Evolutionary conservation across 2,329 filamentous ascomycete species (phyloP), one percentile per base, ranked within the genome.

Genomic region (Aspergillus versicolor): DNA sequence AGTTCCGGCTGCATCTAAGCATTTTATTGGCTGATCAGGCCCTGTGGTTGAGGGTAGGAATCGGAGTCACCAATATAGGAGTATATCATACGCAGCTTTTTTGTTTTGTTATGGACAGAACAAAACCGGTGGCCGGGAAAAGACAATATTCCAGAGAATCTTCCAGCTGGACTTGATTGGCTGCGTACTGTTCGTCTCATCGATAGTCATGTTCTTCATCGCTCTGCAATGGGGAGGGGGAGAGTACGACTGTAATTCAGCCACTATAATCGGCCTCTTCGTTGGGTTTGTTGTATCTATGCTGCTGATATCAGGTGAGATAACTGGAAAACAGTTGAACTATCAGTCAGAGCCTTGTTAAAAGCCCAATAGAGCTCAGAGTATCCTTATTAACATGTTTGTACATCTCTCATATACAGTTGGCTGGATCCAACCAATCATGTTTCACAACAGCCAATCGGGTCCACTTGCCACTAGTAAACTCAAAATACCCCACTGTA

Each of bases 161-260:
- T 44, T 72, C 78, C 61, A 71, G 27, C 22, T 84, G 41, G 83
- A 85, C 63, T 67, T 82, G 15, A 46, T 75, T 6, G 82, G 83
- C 37, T 77, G 78, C 1, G 67, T 67, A 21, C 68, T 82, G 58
- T 76, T 84, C 63, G 74, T 83, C 40, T 79, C 82, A 2, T 75
- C 77, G 44, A 75, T 84, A 45, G 64, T 84, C 58, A 82, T 78
- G 60, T 73, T 84, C 7, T 69, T 85, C 6, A 74, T 86, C 7
- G 82, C 81, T 11, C 72, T 85, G 40, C 80, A 85, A 64, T 85
- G 81, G 80, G 83, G 82, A 11, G 83, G 83, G 15, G 72, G 77
- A 38, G 70, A 77, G 24, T 79, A 82, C 54, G 46, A 81, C 7
- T 86, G 82, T 83, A 72, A 66, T 56, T 76, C 17, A 30, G 41